Evolutionary conservation across 352 stramenopile genomes (phyloP), one percentile per base, ranked within the genome.

Genomic region (Pythium biforme): DNA sequence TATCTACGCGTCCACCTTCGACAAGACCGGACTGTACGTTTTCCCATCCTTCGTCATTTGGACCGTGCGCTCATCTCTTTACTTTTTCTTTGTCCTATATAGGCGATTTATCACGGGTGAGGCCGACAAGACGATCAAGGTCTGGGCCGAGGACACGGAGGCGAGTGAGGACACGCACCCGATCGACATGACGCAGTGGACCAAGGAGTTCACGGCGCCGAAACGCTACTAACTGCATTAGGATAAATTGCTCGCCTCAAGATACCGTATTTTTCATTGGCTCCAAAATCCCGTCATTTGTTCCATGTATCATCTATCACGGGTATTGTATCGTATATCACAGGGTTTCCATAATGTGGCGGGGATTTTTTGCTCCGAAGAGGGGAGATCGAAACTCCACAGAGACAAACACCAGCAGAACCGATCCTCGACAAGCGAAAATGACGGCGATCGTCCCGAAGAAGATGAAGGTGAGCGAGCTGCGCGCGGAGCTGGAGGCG

Each of bases 61-160:
- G n/a, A n/a, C n/a, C n/a, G n/a, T n/a, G n/a, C n/a, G n/a, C n/a
- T n/a, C n/a, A n/a, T n/a, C n/a, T n/a, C n/a, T n/a, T n/a, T n/a
- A n/a, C n/a, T n/a, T n/a, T n/a, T n/a, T n/a, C n/a, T n/a, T n/a
- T n/a, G n/a, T n/a, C n/a, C n/a, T n/a, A n/a, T 41, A 6, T 47
- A 99, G 94, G 49, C 90, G 98, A 23, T 87, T 99, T 25, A 97
- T 99, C 68, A 99, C 97, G 19, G 97, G 96, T 59, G 97, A 99
- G 74, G 97, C 97, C 0, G 98, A 99, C 79, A 99, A 99, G 79
- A 99, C 95, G 3, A 98, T 99, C 72, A 99, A 99, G 67, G 97
- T 99, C 63, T 99, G 97, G 96, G 96, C 98, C 60, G 93, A 98
- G 66, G 96, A 99, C 68, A 75, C 88, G 22, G 79, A 92, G 8